phyloP scores from a whole-genome alignment of 345 rosid species.

The Eucalyptus curtisii region DNA sequence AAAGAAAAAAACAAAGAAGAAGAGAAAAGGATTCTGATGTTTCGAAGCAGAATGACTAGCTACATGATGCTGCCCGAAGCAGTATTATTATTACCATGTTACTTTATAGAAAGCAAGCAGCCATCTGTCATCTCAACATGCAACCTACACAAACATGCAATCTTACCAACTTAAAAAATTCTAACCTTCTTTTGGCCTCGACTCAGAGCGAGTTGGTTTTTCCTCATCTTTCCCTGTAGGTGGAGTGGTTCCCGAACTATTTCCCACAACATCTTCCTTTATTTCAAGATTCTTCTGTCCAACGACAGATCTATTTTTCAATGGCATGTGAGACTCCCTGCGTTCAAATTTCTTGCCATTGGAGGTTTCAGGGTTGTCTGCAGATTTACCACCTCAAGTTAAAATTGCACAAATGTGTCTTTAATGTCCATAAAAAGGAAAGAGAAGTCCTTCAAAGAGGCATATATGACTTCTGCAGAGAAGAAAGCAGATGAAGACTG shows the following conservation, averaged over 20 bases:
- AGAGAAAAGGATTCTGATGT: background rate
- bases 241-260: slow-evolving; percentile 7
- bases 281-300: slow-evolving; percentile 2
- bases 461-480: background rate
- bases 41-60: background rate
- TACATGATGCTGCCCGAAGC: background rate
- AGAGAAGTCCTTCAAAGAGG: background rate
- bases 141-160: background rate
- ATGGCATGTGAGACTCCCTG: background rate
- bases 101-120: background rate
- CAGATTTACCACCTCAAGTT: slow-evolving; percentile 2
- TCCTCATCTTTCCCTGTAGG: slow-evolving; percentile 24
- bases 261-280: slow-evolving; percentile 8
- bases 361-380: slow-evolving; percentile 29
- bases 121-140: background rate
- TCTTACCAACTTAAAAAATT: background rate
- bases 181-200: slow-evolving; percentile 71
- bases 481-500: slow-evolving; percentile 1
- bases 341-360: background rate
- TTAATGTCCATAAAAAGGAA: background rate
- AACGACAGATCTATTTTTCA: background rate
- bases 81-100: background rate
- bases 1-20: background rate
- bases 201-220: slow-evolving; percentile 44
- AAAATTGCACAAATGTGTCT: background rate